Evolutionary conservation across 768 basidiomycete species (phyloP), one percentile per base, ranked within the genome.

Genomic region (Russula dissimulans): DNA sequence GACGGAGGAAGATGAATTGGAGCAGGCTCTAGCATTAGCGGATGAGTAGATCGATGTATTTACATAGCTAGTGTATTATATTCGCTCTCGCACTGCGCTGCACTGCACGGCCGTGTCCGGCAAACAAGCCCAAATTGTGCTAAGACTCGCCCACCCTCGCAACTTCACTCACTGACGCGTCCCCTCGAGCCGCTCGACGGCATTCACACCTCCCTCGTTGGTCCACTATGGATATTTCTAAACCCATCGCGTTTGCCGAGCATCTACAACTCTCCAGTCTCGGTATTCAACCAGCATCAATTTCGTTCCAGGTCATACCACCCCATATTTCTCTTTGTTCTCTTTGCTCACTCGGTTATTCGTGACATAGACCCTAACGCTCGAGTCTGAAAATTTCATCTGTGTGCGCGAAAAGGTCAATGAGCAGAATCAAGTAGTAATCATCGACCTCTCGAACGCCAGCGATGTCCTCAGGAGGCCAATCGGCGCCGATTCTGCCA

Each of bases 311-410:
- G 83, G 90, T 89, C 65, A 80, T 77, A 71, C 75, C 18, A 57
- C 36, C 55, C 39, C 32, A 4, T 46, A 18, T 54, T 22, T 50
- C 43, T 41, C n/a, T 38, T n/a, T 53, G 44, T 55, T 60, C 32
- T 48, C 4, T 50, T 44, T 22, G 10, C 51, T 57, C 29, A 53
- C 45, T 44, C 39, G 7, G 48, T 45, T 7, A 50, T 34, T 9
- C 36, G 31, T 41, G 46, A 38, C 50, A 29, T 65, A 93, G 91
- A 92, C 89, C 29, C 77, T 98, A 66, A 97, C 97, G 5, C 80
- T 99, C 66, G 94, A 98, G 76, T 95, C 92, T 65, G 97, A 99
- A 79, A 90, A 91, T 72, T 99, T 91, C 75, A 97, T 99, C 68
- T 98, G 97, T 73, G 85, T 98, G 62, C 89, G 95, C 58, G 95